Percentiles rank a stretch among this genome's conserved stretches.
Evolutionary conservation across 106 monocot species (phyloP).

Genomic region (Dioscorea zingiberensis): DNA sequence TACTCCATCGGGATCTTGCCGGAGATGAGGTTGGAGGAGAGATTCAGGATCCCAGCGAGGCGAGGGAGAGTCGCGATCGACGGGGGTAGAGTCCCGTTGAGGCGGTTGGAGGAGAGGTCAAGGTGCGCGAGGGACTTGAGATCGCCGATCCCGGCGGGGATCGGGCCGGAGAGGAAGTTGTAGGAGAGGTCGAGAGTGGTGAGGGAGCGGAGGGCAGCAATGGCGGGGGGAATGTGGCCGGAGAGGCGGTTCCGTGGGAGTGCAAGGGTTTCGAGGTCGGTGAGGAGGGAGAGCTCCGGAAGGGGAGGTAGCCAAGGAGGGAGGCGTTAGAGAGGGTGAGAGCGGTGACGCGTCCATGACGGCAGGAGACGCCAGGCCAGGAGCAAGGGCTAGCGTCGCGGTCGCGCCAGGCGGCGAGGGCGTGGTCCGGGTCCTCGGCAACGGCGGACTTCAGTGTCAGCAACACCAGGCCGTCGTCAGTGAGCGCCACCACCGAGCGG

Average conservation of each 20-base stretch:
- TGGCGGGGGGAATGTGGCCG: constrained; percentile 35
- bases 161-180: constrained; percentile 32
- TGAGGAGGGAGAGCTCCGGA: constrained; percentile 45
- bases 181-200: constrained; percentile 39
- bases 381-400: constrained; percentile 47
- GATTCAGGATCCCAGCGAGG: constrained; percentile 67
- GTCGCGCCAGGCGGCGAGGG: constrained; percentile 47
- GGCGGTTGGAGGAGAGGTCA: constrained; percentile 40
- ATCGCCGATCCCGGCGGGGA: constrained; percentile 26
- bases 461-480: constrained; percentile 69
- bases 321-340: constrained; percentile 26
- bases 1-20: constrained; percentile 61
- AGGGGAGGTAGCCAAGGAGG: constrained; percentile 36
- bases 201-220: constrained; percentile 28
- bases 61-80: constrained; percentile 40
- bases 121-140: constrained; percentile 20
- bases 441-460: constrained; percentile 75
- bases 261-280: constrained; percentile 22
- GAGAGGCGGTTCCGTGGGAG: constrained; percentile 50
- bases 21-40: constrained; percentile 60
- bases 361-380: constrained; percentile 62
- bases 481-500: constrained; percentile 20
- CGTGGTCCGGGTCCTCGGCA: constrained; percentile 47
- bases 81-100: constrained; percentile 64
- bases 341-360: constrained; percentile 23